Evolutionary conservation across 768 basidiomycete genomes (phyloP).

Genomic region (Pisolithus sp.): DNA sequence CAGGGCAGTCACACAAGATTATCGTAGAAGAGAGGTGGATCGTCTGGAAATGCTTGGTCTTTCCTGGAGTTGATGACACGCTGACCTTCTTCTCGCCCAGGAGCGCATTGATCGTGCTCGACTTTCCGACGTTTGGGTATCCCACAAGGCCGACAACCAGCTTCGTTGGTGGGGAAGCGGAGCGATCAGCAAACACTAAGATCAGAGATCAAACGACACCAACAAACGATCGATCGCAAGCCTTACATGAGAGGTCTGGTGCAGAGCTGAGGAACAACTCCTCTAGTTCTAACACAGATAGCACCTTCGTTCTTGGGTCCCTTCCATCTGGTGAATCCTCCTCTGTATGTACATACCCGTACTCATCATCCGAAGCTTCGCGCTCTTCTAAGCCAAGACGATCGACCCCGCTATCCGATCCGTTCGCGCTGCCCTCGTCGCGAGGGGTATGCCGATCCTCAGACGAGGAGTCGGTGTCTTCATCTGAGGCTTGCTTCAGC

Average conservation of each 20-base stretch:
- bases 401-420: constrained; percentile 26
- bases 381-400: constrained; percentile 24
- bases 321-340: constrained; percentile 43
- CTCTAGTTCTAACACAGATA: constrained; percentile 85
- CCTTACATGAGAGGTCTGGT: constrained; percentile 63
- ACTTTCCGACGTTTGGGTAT: constrained; percentile 98
- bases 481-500: constrained; percentile 1
- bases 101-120: constrained; percentile 94
- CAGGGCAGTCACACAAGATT: constrained; percentile 93
- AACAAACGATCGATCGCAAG: background rate
- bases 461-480: constrained; percentile 23
- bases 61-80: constrained; percentile 95
- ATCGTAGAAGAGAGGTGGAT: constrained; percentile 87
- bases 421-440: constrained; percentile 16
- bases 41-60: constrained; percentile 99
- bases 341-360: constrained; percentile 49
- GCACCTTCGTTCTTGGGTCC: constrained; percentile 67
- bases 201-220: constrained; percentile 2
- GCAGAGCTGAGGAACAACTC: constrained; percentile 67
- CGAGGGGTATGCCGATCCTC: constrained; percentile 23
- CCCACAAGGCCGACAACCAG: constrained; percentile 88
- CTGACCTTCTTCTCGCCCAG: constrained; percentile 97
- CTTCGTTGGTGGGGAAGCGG: constrained; percentile 53
- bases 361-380: constrained; percentile 29
- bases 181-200: constrained; percentile 54